Evolutionary conservation across 2,329 filamentous ascomycete genomes (phyloP), one percentile per base, ranked within the genome.

Genomic region (Blastomyces gilchristii): DNA sequence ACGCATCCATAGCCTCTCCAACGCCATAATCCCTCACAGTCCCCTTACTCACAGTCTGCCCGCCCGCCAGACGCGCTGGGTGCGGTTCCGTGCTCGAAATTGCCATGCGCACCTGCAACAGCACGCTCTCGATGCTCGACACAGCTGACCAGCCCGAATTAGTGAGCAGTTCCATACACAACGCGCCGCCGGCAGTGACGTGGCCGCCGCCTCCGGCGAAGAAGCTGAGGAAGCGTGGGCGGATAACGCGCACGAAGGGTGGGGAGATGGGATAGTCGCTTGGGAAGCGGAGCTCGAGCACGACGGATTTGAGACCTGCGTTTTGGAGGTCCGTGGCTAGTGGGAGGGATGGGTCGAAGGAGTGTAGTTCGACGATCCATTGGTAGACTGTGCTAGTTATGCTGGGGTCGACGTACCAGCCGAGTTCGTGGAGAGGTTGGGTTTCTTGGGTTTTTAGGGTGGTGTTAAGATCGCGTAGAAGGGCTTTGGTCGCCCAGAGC

Each of bases 331-430:
- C 91, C 61, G 82, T 71, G 0, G 88, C 86, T 0, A 97, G 79
- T 0, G 88, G 89, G 0, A 94, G 79, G 1, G 77, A 72, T 0
- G 77, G 67, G 31, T 91, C 87, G 69, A 96, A 96, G 53, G 87
- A 90, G 73, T 96, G 92, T 1, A 97, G 78, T 73, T 96, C 89
- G 6, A 95, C 86, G 64, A 96, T 91, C 91, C 91, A 96, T 70
- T 95, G 91, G 70, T 94, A 96, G 65, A 91, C 81, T 69, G 92
- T 95, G 28, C 78, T 82, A 47, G 92, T 78, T 59, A 84, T 82
- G 6, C 79, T 78, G 16, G 81, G 76, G 69, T 95, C 83, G 62
- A 96, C 86, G 70, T 90, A 91, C 91, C 91, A 96, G 18, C 92
- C 92, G 0, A 95, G 81, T 64, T 88, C 83, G 64, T 87, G 81